Base-by-base conservation (phyloP, 2,329 filamentous ascomycete genomes). In the Drechslera avenae region DNA sequence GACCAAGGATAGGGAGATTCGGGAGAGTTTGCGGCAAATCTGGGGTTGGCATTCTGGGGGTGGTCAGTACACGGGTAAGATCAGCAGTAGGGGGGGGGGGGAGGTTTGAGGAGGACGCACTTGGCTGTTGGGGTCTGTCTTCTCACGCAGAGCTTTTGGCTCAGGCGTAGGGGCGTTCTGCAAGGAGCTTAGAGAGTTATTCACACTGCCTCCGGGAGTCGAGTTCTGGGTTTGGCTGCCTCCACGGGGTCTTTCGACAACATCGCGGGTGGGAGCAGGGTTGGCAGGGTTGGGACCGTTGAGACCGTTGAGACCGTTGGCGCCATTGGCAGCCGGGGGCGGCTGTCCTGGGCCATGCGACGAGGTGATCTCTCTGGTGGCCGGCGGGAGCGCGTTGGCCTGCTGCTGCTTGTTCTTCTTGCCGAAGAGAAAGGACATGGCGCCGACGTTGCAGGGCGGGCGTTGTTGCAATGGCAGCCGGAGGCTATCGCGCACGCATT, bases 1-100 rank as follows among this genome's bases (percentile, higher is more conserved):
- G 93, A 96, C 94, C 94, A 99, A 0, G 94, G 94, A 69, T 97
- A 99, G 46, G 96, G 84, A 4, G 91, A 91, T 33, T 92, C 94
- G 33, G 85, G 82, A 56, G 85, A 62, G 33, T 68, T 71, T 51
- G 71, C 64, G 83, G 59, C 74, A 31, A 49, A 57, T 49, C 67
- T 61, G 16, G 54, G 42, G 28, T 57, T 62, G 59, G 52, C 36
- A 33, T 58, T 63, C 66, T 73, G 10, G 57, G 28, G 17, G 18
- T 26, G 31, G 46, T 67, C 52, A 67, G 60, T 45, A 56, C 28
- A 41, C 21, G 17, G n/a, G 42, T 32, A 19, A 21, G 14, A 32
- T 8, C 14, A 3, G 26, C 12, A 26, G 21, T 18, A 26, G 10
- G n/a, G n/a, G 9, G 3, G n/a, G n/a, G n/a, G n/a, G n/a, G n/a